Evolutionary conservation across 805 yeast species (phyloP), one percentile per base, ranked within the genome.

Genomic region (Yamadazyma philogaea): DNA sequence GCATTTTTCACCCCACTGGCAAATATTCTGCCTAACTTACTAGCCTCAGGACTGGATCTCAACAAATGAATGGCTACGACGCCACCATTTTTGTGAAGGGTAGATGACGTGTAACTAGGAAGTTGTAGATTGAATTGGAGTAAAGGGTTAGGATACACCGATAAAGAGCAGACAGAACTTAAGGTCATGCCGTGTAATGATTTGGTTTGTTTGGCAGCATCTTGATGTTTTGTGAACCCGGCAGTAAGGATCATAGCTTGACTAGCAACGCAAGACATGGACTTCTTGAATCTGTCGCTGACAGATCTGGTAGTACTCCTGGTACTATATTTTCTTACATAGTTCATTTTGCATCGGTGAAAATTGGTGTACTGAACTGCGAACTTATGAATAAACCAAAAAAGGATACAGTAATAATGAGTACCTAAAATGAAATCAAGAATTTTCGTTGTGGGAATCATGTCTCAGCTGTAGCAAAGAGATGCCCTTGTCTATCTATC

Each of bases 101-200:
- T 66, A 6, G 69, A 66, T 0, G 95, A 82, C 0, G 98, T 90
- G 24, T 82, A 74, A 4, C 96, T 87, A 0, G 98, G 98, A 11
- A 81, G 66, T 60, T 87, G 95, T 30, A 91, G 67, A 59, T 91
- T 91, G 68, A 91, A 90, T 54, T 87, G 93, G 1, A 91, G 55
- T 41, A 90, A 63, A 1, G 96, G 95, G 11, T 70, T 71, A 0
- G 96, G 96, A 37, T 74, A 70, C 21, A 89, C 76, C 0, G 95
- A 81, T 11, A 91, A 65, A 1, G 97, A 89, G 10, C 87, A 78
- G 34, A 89, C 87, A 1, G 96, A 87, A 2, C 96, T 85, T 1
- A 91, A 68, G 0, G 97, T 88, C 70, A 87, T 79, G 0, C 97
- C 97, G 61, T 75, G 84, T 72, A 62, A 17, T 14, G 42, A 34